Evolutionary conservation across 257 asterid genomes (phyloP).

Genomic region (Nyctanthes arbortristis): DNA sequence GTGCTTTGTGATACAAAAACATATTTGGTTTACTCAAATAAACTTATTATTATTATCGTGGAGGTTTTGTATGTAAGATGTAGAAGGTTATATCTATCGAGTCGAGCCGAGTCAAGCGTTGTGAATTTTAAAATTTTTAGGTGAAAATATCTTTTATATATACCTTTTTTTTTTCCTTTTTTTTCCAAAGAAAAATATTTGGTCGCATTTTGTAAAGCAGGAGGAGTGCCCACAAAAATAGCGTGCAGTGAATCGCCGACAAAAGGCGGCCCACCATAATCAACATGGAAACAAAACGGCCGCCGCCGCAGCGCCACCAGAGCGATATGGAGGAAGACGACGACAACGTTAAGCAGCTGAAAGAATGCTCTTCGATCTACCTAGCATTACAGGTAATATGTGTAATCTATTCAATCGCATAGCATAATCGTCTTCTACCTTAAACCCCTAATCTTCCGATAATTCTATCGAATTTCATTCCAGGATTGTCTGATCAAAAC

Average conservation of each 20-base stretch:
- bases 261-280: neutral
- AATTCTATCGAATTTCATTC: neutral
- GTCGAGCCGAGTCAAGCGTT: too few species aligned
- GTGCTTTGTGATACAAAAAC: too few species aligned
- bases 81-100: too few species aligned
- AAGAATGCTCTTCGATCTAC: constrained; percentile 71
- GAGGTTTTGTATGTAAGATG: too few species aligned
- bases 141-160: too few species aligned
- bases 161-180: neutral
- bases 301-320: constrained; percentile 43
- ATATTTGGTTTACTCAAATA: too few species aligned
- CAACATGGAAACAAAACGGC: constrained; percentile 26
- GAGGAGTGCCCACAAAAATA: neutral
- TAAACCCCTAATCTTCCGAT: constrained; percentile 33
- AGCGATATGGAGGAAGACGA: constrained; percentile 66
- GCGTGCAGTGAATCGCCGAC: neutral
- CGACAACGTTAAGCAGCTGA: constrained; percentile 70
- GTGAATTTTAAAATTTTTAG: too few species aligned
- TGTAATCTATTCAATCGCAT: neutral
- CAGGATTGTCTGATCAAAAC: constrained; percentile 71
- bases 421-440: neutral
- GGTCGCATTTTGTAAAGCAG: neutral
- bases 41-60: too few species aligned
- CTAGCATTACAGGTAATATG: constrained; percentile 62
- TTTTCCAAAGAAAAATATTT: too few species aligned